Base-by-base conservation (phyloP, 176 grass and related monocot species). In the Raddia distichophylla region DNA sequence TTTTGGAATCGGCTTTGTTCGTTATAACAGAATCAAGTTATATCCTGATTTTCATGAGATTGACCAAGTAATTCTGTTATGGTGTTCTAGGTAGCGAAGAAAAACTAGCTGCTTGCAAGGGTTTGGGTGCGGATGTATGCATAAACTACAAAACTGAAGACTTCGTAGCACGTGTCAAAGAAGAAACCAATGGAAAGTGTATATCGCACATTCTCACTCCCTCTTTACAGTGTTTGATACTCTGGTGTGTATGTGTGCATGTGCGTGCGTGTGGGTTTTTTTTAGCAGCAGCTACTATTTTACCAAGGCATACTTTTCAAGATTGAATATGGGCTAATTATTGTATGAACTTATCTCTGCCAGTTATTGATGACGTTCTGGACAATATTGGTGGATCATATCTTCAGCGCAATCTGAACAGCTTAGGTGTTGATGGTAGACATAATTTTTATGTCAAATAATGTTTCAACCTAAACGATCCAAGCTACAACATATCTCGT, bases 61-160 rank as follows among this genome's bases (percentile, higher is more conserved):
- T 43, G 27, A 0, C n/a, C 46, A 12, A 49, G 16, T 74, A 82
- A 77, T 80, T 35, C 10, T 60, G 54, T 48, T 64, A 35, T 44
- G 11, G 37, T 22, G 45, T 47, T 71, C 0, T 56, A 98, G 92
- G 95, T 69, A 95, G 63, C 43, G 67, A 93, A 69, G 95, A 93
- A 78, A 98, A 98, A 80, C 76, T 98, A 42, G 81, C 55, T 45
- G 95, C 90, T 4, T 98, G 95, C 72, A 91, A 89, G 69, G 78
- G 54, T 86, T 87, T 98, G 71, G 95, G 90, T 82, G 95, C 88
- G 0, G 86, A 98, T 84, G 82, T 93, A 34, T 98, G 90, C 82
- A 93, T 98, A 69, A 98, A 98, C 73, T 98, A 98, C 80, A 98
- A 93, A 75, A 89, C 82, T 2, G 86, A 98, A 89, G 95, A 98